These are phyloP conservation scores for Candida neerlandica DNA, from an alignment of 1,139 yeast genomes.

Conservation along the genomic window DNA sequence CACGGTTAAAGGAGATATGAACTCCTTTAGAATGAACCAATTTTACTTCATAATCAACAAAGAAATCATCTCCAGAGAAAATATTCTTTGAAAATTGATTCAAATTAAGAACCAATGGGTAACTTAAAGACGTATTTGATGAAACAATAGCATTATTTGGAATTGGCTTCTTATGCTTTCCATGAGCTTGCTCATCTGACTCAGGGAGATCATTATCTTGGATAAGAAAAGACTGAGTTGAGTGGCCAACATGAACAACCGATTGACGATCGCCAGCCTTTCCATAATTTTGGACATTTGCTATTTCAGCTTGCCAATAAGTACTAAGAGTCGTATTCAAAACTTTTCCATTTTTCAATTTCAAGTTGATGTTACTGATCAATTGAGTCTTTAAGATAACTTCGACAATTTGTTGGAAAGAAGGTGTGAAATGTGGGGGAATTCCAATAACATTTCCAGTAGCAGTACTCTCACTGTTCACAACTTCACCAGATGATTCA, in stretches of 20 bases:
- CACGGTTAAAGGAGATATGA: slow-evolving; percentile 22
- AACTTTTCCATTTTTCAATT: slow-evolving; percentile 35
- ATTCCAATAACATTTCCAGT: slow-evolving; percentile 21
- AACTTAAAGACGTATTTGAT: slow-evolving; percentile 19
- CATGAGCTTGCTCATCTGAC: slow-evolving; percentile 6
- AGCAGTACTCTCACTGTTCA: slow-evolving; percentile 23
- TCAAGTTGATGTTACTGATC: slow-evolving; percentile 33
- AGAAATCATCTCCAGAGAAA: slow-evolving; percentile 16
- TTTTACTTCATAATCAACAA: slow-evolving; percentile 23
- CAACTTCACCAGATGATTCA: slow-evolving; percentile 41
- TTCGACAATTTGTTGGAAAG: slow-evolving; percentile 38
- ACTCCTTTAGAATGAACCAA: slow-evolving; percentile 20
- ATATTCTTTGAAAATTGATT: slow-evolving; percentile 11
- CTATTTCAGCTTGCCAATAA: slow-evolving; percentile 29
- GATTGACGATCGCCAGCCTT: slow-evolving; percentile 34
- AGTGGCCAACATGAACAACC: slow-evolving; percentile 30
- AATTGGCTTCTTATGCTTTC: not conserved
- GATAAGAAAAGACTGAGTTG: slow-evolving; percentile 22
- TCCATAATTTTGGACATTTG: slow-evolving; percentile 35
- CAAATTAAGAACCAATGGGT: slow-evolving; percentile 26
- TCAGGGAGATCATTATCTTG: slow-evolving; percentile 17
- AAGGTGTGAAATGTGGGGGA: slow-evolving; percentile 34
- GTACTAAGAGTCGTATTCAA: slow-evolving; percentile 30
- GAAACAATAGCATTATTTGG: slow-evolving; percentile 19
- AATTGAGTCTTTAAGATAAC: slow-evolving; percentile 34